phyloP scores from a whole-genome alignment of 2,329 filamentous ascomycete species.

The Lasiodiplodia gonubiensis region DNA sequence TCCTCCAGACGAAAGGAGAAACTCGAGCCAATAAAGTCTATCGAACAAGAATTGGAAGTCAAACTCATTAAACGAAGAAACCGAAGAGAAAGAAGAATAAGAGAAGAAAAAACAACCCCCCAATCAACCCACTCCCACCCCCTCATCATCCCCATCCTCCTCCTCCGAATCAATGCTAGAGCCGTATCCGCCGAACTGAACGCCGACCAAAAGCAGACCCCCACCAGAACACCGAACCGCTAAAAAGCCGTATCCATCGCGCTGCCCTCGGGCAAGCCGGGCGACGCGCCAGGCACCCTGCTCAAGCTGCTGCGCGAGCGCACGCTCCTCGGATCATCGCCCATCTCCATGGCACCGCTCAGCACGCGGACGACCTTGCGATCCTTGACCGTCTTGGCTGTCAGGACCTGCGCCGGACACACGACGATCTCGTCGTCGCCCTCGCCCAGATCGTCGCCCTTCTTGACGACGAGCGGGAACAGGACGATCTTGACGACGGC shows the following conservation, averaged over 20 bases:
- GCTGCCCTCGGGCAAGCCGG: not conserved
- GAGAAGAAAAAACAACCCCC: not conserved
- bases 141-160: not conserved
- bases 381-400: slow-evolving; percentile 59
- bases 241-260: slow-evolving; percentile 23
- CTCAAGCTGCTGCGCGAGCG: slow-evolving; percentile 8
- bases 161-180: not conserved
- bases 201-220: slow-evolving; percentile 23
- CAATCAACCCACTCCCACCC: not conserved
- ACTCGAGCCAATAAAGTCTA: not conserved
- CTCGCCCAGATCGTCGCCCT: slow-evolving; percentile 83
- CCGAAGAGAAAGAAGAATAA: not conserved
- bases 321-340: slow-evolving; percentile 29
- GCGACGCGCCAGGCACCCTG: not conserved
- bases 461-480: slow-evolving; percentile 95
- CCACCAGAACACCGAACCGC: slow-evolving; percentile 16
- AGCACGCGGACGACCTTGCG: slow-evolving; percentile 58
- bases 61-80: not conserved
- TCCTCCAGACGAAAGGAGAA: not conserved
- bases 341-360: slow-evolving; percentile 58
- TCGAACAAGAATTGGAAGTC: not conserved
- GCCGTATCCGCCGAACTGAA: not conserved
- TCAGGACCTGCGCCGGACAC: slow-evolving; percentile 90
- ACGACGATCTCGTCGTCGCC: slow-evolving; percentile 96
- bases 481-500: slow-evolving; percentile 89